These are phyloP conservation scores for Aphanocladium album DNA, from an alignment of 2,329 filamentous ascomycete genomes.

Conservation along the genomic window DNA sequence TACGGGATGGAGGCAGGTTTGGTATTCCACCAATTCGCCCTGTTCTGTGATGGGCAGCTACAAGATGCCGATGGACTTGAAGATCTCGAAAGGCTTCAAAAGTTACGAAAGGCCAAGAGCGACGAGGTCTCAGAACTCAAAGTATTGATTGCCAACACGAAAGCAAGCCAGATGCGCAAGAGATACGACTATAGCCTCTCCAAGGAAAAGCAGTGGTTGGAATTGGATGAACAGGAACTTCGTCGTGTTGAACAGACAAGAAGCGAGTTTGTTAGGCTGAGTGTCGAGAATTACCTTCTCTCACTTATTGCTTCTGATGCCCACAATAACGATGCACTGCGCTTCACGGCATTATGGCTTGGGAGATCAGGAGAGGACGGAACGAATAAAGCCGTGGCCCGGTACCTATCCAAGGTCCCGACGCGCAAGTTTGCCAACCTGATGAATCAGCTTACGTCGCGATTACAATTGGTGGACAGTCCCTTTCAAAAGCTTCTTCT, in stretches of 20 bases:
- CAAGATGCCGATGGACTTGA: conserved; percentile 80
- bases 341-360: conserved; percentile 92
- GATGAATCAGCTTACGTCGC: conserved; percentile 96
- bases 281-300: conserved; percentile 87
- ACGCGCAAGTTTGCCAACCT: conserved; percentile 88
- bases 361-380: conserved; percentile 72
- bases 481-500: conserved; percentile 75
- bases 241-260: conserved; percentile 70
- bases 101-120: conserved; percentile 72
- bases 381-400: conserved; percentile 72
- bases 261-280: conserved; percentile 78
- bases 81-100: conserved; percentile 76
- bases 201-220: conserved; percentile 81
- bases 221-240: conserved; percentile 85
- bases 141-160: conserved; percentile 47
- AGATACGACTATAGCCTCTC: conserved; percentile 56
- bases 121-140: conserved; percentile 74
- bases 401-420: conserved; percentile 67
- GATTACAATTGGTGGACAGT: conserved; percentile 65
- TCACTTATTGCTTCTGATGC: conserved; percentile 80
- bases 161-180: conserved; percentile 48
- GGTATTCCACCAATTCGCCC: conserved; percentile 91
- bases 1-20: conserved; percentile 72
- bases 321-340: conserved; percentile 82
- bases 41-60: conserved; percentile 91